Conservation (phyloP, 805 yeast genomes). For the Limtongozyma cylindracea region DNA sequence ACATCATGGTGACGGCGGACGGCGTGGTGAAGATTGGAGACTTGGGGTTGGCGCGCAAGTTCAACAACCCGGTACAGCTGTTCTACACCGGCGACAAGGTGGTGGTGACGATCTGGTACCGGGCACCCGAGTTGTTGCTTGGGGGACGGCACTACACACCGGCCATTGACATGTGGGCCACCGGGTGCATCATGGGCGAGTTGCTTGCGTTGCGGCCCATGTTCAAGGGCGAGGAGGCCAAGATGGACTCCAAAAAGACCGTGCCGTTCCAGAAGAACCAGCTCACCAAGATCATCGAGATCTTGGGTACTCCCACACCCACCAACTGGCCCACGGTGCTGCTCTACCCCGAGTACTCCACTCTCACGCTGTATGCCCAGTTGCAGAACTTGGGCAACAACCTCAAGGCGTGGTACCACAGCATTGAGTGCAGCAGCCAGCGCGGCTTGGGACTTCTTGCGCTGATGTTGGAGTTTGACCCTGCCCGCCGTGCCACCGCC, state of each 20-base stretch:
- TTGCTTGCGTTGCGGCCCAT: slow-evolving; percentile 72
- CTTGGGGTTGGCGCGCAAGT: slow-evolving; percentile 73
- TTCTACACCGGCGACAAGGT: slow-evolving; percentile 84
- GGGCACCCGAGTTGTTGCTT: slow-evolving; percentile 79
- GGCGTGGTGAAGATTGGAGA: slow-evolving; percentile 95
- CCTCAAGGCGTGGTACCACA: slow-evolving; percentile 64
- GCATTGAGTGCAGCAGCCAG: slow-evolving; percentile 52
- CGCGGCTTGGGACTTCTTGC: slow-evolving; percentile 41
- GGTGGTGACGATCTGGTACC: slow-evolving; percentile 90
- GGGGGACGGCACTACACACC: slow-evolving; percentile 89
- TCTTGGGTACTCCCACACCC: slow-evolving; percentile 70
- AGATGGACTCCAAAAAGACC: slow-evolving; percentile 48
- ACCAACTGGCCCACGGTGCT: slow-evolving; percentile 61
- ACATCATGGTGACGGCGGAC: slow-evolving; percentile 76
- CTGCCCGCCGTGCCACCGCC: slow-evolving; percentile 58
- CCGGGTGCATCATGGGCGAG: slow-evolving; percentile 88
- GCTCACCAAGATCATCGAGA: slow-evolving; percentile 70
- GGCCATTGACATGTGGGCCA: slow-evolving; percentile 87
- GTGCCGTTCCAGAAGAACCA: slow-evolving; percentile 92
- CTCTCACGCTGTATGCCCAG: too few relatives aligned
- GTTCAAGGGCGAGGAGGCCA: slow-evolving; percentile 94
- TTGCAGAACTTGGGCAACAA: slow-evolving; percentile 23
- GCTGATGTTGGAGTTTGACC: slow-evolving; percentile 59
- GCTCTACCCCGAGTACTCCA: slow-evolving; percentile 75
- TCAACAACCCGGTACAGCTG: slow-evolving; percentile 68